Evolutionary conservation across 192 early-diverging fungal genomes (phyloP).

Genomic region (Podila horticola): DNA sequence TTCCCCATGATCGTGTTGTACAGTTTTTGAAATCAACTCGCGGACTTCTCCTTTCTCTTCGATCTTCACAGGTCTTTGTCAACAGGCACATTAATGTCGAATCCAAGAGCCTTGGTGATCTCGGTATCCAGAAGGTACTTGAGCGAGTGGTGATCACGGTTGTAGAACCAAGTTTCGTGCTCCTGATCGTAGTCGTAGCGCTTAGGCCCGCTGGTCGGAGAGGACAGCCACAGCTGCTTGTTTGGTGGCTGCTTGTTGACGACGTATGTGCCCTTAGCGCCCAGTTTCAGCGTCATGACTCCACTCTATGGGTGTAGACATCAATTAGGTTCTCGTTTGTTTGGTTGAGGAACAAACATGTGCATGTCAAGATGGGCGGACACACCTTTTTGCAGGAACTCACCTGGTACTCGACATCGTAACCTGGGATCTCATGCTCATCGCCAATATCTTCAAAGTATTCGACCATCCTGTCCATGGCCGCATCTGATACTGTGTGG

Average conservation of each 20-base stretch:
- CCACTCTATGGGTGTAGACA: slow-evolving; percentile 59
- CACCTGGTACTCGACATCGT: slow-evolving; percentile 85
- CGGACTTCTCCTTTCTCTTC: neutral
- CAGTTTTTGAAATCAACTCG: neutral
- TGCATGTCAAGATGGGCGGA: neutral
- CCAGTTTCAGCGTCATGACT: slow-evolving; percentile 89
- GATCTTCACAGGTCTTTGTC: slow-evolving; percentile 5
- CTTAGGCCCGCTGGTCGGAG: slow-evolving; percentile 89
- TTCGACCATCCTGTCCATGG: slow-evolving; percentile 75
- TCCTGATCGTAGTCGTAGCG: slow-evolving; percentile 78
- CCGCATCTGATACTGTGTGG: slow-evolving; percentile 64
- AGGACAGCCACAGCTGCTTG: slow-evolving; percentile 98
- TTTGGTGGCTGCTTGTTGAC: slow-evolving; percentile 99
- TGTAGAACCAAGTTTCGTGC: slow-evolving; percentile 80
- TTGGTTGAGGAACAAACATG: too few relatives aligned
- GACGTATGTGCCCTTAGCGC: slow-evolving; percentile 87
- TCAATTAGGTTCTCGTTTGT: too few relatives aligned
- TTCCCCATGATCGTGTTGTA: too few relatives aligned
- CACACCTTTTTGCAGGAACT: slow-evolving; percentile 58
- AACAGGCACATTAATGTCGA: slow-evolving; percentile 57
- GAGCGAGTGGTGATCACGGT: slow-evolving; percentile 74
- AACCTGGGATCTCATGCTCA: slow-evolving; percentile 69
- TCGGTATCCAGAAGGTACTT: slow-evolving; percentile 76
- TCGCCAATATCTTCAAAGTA: slow-evolving; percentile 85
- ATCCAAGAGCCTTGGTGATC: slow-evolving; percentile 62